Conservation (phyloP, 495 filamentous ascomycete species). For the Parmelia sp. region DNA sequence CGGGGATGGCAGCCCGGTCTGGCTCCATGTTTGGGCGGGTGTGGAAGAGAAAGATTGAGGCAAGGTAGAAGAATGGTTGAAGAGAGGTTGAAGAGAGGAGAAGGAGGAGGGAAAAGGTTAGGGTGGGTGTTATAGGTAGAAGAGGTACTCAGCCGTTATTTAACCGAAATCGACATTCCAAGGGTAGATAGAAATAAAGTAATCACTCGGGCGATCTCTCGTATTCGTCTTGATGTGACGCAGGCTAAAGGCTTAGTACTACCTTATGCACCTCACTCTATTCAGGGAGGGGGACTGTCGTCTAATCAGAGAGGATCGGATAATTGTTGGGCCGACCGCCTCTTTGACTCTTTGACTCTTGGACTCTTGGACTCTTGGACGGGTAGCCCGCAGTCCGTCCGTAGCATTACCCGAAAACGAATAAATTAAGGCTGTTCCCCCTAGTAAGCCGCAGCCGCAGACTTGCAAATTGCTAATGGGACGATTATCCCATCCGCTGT, state of each 20-base stretch:
- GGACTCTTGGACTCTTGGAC: too few species aligned
- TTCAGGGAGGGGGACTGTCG: constrained; percentile 5
- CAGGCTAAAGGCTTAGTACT: too few species aligned
- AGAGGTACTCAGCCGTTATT: constrained; percentile 1
- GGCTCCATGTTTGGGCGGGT: constrained; percentile 22
- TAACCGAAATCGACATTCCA: not conserved
- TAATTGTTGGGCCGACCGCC: constrained; percentile 8
- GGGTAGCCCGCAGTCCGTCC: not conserved
- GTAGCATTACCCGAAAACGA: not conserved
- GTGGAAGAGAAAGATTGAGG: constrained; percentile 9
- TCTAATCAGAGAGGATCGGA: constrained; percentile 16
- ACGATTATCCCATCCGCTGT: too few species aligned
- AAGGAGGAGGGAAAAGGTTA: constrained; percentile 7
- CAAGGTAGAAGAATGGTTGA: constrained; percentile 3
- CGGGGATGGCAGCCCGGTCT: constrained; percentile 23
- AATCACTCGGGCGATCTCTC: constrained; percentile 10
- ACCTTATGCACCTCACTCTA: constrained; percentile 7
- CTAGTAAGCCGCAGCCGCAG: constrained; percentile 1
- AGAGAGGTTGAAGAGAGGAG: constrained; percentile 3
- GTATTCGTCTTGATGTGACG: constrained; percentile 12
- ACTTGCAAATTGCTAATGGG: too few species aligned
- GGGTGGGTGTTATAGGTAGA: not conserved
- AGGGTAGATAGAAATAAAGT: not conserved
- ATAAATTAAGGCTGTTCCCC: constrained; percentile 8
- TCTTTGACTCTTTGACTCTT: too few species aligned